Evolutionary conservation across 2,329 filamentous ascomycete genomes (phyloP).

Genomic region (Fusarium pseudoanthophilum): DNA sequence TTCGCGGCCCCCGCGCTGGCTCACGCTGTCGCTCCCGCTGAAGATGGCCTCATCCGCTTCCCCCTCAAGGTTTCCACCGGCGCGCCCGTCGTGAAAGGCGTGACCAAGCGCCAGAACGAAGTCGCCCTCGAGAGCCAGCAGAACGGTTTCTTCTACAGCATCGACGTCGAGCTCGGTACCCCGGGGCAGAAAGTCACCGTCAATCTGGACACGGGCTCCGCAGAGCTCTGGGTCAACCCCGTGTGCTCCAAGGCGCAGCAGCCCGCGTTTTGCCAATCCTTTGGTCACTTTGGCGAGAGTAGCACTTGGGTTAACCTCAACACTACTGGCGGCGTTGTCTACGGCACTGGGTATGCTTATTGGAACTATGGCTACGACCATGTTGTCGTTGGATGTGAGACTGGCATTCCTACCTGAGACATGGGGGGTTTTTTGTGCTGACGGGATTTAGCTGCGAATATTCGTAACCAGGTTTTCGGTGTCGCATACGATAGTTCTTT

Average conservation of each 20-base stretch:
- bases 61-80: conserved; percentile 45
- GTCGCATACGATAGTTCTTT: conserved; percentile 49
- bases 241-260: conserved; percentile 49
- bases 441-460: conserved; percentile 40
- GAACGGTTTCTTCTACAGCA: conserved; percentile 52
- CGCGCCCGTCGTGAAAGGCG: conserved; percentile 43
- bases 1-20: conserved; percentile 45
- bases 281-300: conserved; percentile 48
- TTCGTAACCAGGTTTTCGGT: conserved; percentile 52
- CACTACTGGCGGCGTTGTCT: conserved; percentile 43
- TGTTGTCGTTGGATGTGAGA: conserved; percentile 49
- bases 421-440: not conserved
- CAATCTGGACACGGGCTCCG: conserved; percentile 55
- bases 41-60: conserved; percentile 45
- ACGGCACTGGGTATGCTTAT: conserved; percentile 48
- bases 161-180: conserved; percentile 52
- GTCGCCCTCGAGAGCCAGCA: conserved; percentile 41
- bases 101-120: conserved; percentile 46
- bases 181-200: conserved; percentile 53
- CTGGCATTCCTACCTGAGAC: not conserved
- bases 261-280: conserved; percentile 41
- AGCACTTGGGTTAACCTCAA: conserved; percentile 46
- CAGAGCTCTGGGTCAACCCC: conserved; percentile 57
- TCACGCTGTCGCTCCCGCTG: conserved; percentile 22
- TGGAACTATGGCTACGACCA: conserved; percentile 51